Conservation (phyloP, 352 stramenopile species). For the Achlya hypogyna region DNA sequence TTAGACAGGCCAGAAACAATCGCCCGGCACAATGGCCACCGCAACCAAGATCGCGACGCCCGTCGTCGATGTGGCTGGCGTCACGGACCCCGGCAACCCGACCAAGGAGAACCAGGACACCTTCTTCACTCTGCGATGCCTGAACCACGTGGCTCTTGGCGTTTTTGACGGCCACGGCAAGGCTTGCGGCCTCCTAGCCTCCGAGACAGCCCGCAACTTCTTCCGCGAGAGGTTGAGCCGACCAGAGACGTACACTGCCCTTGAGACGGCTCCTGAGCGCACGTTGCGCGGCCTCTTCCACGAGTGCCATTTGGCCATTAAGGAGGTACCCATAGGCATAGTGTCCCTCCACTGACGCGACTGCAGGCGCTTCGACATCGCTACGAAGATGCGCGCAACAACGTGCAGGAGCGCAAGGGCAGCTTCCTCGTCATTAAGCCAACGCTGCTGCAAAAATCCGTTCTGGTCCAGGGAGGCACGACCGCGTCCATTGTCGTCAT, state of each 20-base stretch:
- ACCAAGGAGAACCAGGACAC: slow-evolving; percentile 83
- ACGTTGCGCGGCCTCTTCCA: slow-evolving; percentile 44
- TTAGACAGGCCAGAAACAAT: not conserved
- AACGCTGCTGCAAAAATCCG: slow-evolving; percentile 30
- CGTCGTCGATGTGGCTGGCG: slow-evolving; percentile 20
- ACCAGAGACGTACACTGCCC: slow-evolving; percentile 31
- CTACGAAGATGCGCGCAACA: slow-evolving; percentile 48
- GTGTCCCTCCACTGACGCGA: not conserved
- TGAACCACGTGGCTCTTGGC: slow-evolving; percentile 31
- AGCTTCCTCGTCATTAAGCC: slow-evolving; percentile 39
- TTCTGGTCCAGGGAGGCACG: slow-evolving; percentile 83
- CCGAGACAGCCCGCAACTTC: slow-evolving; percentile 45
- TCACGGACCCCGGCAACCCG: slow-evolving; percentile 43
- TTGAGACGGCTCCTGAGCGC: slow-evolving; percentile 42
- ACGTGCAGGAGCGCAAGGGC: slow-evolving; percentile 40
- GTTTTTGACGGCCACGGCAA: slow-evolving; percentile 83
- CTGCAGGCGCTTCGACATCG: slow-evolving; percentile 33
- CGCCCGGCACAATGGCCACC: not conserved
- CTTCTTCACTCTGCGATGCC: slow-evolving; percentile 61
- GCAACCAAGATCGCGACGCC: not conserved
- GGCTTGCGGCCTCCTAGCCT: slow-evolving; percentile 61
- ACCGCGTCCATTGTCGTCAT: slow-evolving; percentile 78
- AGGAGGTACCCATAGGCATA: slow-evolving; percentile 25
- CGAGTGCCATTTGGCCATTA: slow-evolving; percentile 52
- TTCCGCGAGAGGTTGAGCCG: slow-evolving; percentile 54